Evolutionary conservation across 129 eudicot genomes (phyloP).

Genomic region (Flaveria linearis): DNA sequence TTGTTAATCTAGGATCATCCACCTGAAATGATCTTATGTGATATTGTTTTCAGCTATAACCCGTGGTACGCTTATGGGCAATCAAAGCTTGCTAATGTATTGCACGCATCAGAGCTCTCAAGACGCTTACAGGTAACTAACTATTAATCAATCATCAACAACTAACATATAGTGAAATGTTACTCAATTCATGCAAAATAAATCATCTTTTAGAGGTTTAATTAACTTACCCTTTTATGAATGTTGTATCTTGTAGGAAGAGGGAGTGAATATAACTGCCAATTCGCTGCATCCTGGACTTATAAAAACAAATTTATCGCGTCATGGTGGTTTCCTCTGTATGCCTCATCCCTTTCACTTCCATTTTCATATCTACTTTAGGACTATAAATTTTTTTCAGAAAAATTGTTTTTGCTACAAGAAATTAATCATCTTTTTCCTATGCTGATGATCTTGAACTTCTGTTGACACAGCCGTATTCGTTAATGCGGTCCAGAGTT

Average conservation of each 20-base stretch:
- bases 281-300: slow-evolving; percentile 71
- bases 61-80: slow-evolving; percentile 71
- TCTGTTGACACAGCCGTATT: slow-evolving; percentile 30
- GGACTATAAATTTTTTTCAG: not conserved
- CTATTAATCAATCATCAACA: not conserved
- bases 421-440: not conserved
- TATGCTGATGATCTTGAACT: slow-evolving; percentile 19
- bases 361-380: not conserved
- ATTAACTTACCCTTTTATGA: not conserved
- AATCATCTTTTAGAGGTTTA: not conserved
- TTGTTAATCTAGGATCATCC: not conserved
- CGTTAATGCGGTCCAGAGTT: slow-evolving; percentile 34
- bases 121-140: slow-evolving; percentile 48
- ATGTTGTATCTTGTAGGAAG: slow-evolving; percentile 42
- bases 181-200: not conserved
- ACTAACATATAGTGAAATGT: not conserved
- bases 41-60: slow-evolving; percentile 53
- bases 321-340: slow-evolving; percentile 43
- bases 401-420: not conserved
- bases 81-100: slow-evolving; percentile 79
- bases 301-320: slow-evolving; percentile 52
- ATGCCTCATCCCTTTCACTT: slow-evolving; percentile 23
- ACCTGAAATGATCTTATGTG: slow-evolving; percentile 11
- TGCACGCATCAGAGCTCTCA: slow-evolving; percentile 82
- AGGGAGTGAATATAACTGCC: slow-evolving; percentile 63